A percentile compares a stretch with the other conserved stretches of the same genome.
These are phyloP conservation scores for Nicotiana undulata DNA, from an alignment of 257 asterid genomes.

Conservation along the genomic window DNA sequence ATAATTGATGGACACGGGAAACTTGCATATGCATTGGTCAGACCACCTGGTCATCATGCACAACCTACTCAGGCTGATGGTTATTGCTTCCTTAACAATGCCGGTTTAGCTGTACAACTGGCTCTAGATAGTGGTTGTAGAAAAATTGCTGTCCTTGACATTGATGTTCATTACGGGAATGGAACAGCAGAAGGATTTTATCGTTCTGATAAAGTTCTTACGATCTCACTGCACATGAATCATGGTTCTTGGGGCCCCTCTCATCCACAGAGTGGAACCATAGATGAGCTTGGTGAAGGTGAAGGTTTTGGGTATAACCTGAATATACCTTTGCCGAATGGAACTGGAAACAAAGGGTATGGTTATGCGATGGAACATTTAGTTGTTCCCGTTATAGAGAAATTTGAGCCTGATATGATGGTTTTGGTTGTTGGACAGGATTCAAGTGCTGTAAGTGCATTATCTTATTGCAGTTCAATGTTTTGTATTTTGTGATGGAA, in stretches of 20 bases:
- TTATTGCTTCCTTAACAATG: constrained; percentile 85
- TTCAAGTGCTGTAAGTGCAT: constrained; percentile 78
- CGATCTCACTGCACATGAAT: constrained; percentile 88
- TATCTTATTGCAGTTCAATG: not conserved
- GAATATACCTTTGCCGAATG: constrained; percentile 87
- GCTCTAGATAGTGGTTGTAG: constrained; percentile 49
- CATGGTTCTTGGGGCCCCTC: constrained; percentile 99
- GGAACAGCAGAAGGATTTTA: constrained; percentile 93
- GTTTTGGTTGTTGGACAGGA: constrained; percentile 87
- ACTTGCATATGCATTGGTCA: constrained; percentile 63
- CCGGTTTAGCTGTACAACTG: constrained; percentile 60
- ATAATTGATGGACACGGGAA: constrained; percentile 52
- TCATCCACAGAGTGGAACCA: constrained; percentile 71
- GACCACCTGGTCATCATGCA: constrained; percentile 98
- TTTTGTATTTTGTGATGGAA: not conserved
- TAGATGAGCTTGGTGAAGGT: constrained; percentile 82
- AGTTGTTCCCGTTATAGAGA: constrained; percentile 60
- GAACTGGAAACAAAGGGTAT: constrained; percentile 81
- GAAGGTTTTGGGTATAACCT: constrained; percentile 75
- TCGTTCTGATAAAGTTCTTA: constrained; percentile 54
- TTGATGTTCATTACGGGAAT: constrained; percentile 90
- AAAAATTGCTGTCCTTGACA: constrained; percentile 64
- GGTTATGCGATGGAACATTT: constrained; percentile 46
- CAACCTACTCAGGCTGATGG: constrained; percentile 91
- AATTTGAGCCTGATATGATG: constrained; percentile 63